These are phyloP conservation scores for Anthracocystis walkeri DNA, from an alignment of 1,284 basidiomycete species.

Conservation along the genomic window DNA sequence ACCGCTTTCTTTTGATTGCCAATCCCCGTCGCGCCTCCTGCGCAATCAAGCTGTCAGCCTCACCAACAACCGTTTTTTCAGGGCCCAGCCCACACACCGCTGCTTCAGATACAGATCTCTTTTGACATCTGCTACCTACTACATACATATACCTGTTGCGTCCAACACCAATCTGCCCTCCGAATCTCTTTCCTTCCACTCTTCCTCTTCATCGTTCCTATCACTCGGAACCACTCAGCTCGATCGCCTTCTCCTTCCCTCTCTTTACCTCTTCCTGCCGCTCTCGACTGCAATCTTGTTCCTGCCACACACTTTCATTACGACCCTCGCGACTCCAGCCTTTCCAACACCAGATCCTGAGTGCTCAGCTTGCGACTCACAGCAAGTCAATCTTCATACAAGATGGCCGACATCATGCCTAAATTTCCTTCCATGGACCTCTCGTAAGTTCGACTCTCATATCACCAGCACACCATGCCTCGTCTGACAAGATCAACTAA, in stretches of 20 bases:
- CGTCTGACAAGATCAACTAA: background rate
- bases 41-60: no score
- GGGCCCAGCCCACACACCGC: background rate
- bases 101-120: background rate
- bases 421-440: conserved; percentile 43
- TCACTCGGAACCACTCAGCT: background rate
- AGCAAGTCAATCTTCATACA: conserved; percentile 11
- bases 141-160: conserved; percentile 11
- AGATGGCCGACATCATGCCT: conserved; percentile 33
- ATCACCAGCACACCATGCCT: background rate
- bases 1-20: no score
- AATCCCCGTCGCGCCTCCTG: no score
- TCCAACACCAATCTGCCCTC: background rate
- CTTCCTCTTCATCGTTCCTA: background rate
- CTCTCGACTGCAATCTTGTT: background rate
- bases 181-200: background rate
- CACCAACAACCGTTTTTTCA: no score
- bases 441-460: conserved; percentile 20
- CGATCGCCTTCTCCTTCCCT: background rate
- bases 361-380: conserved; percentile 2
- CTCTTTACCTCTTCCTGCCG: background rate
- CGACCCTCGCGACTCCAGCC: background rate
- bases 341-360: background rate
- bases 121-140: background rate
- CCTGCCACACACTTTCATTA: conserved; percentile 12